phyloP scores from a whole-genome alignment of 345 rosid genomes.

The Angophora floribunda region DNA sequence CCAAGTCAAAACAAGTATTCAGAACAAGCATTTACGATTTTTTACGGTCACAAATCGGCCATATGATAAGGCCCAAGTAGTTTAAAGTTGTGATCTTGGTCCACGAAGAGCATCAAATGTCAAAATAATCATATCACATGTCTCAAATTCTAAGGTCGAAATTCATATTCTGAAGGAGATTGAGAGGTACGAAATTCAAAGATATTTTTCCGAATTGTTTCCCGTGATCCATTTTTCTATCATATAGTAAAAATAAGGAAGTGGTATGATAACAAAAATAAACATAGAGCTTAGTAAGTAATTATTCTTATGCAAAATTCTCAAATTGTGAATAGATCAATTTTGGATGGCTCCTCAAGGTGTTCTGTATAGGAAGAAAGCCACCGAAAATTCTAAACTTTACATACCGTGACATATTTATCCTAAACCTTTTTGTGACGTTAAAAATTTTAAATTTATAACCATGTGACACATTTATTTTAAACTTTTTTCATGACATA shows the following conservation, averaged over 20 bases:
- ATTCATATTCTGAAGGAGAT: no score
- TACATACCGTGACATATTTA: no score
- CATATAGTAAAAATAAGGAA: background rate
- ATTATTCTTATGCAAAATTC: no score
- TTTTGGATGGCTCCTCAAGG: no score
- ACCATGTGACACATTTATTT: no score
- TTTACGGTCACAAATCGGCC: background rate
- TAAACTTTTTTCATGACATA: no score
- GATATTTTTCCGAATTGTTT: background rate
- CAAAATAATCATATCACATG: background rate
- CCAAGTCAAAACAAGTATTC: background rate
- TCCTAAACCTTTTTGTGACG: no score
- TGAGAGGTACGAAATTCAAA: no score
- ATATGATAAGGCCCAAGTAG: background rate
- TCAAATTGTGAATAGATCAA: no score
- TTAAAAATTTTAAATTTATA: no score
- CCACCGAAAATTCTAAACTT: no score
- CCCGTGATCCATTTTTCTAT: background rate
- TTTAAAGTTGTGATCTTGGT: background rate
- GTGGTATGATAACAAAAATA: background rate
- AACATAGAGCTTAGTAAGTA: background rate
- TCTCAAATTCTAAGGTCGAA: background rate
- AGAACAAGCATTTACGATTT: background rate
- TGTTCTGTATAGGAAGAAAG: no score
- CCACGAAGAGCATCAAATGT: background rate